Base-by-base conservation (phyloP, 176 grass and related monocot species). In the Oryza brachyantha region DNA sequence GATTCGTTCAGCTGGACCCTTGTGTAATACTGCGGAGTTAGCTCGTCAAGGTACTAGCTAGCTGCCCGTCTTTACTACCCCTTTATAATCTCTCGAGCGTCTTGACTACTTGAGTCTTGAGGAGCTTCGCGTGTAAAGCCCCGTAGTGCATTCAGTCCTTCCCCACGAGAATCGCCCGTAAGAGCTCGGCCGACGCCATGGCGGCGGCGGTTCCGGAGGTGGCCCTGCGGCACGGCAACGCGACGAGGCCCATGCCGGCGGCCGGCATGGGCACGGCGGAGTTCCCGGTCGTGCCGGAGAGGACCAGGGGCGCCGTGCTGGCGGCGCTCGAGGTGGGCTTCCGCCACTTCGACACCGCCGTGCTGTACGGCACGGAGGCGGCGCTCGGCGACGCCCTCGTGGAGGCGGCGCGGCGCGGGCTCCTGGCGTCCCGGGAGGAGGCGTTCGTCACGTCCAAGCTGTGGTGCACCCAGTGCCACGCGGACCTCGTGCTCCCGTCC, bases 401-500 rank as follows among this genome's bases (percentile, higher is more conserved):
- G 6, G 76, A 80, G 57, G 92, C 92, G 0, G 9, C 76, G 14
- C 50, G 40, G 3, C 71, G 83, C 29, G 89, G 83, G 6, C 80
- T 94, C 19, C 9, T 94, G n/a, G 28, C 13, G 32, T 84, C 85
- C 25, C 83, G 89, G 35, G 79, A 84, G 19, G 89, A 86, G 80
- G 52, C 87, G 67, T 94, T 94, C 86, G n/a, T 94, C 27, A 92
- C 89, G 19, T 79, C 89, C 84, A 94, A 94, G 93, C 79, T 91
- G 28, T 91, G 89, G 83, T 91, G 84, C 92, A 83, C 86, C 16
- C 84, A 95, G 36, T 72, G 72, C 73, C 86, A 95, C 77, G 63
- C 84, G 3, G 69, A 89, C 22, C 81, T 84, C 69, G 89, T 95
- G 10, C 77, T 95, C 39, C 81, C 86, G 5, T 78, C 86, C 3